These are phyloP conservation scores for Monascus ruber DNA, from an alignment of 2,329 filamentous ascomycete genomes.

Conservation along the genomic window DNA sequence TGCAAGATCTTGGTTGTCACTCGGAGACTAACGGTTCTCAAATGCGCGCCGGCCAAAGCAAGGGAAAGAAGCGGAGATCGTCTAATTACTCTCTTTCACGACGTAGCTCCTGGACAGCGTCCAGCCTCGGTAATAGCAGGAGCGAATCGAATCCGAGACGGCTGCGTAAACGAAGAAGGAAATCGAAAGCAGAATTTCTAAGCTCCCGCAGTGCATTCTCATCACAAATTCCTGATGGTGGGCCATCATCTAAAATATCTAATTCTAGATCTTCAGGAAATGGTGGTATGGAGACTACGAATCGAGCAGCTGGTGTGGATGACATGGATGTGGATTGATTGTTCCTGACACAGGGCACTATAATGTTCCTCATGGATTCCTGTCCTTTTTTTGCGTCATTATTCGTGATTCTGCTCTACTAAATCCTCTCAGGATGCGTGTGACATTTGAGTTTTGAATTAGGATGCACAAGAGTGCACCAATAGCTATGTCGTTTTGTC, in stretches of 20 bases:
- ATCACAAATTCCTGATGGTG: conserved; percentile 9
- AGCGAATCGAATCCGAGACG: conserved; percentile 12
- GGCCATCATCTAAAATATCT: conserved; percentile 9
- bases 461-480: too few species aligned
- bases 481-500: background rate
- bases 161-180: conserved; percentile 14
- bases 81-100: conserved; percentile 4
- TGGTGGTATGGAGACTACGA: conserved; percentile 3
- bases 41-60: conserved; percentile 5
- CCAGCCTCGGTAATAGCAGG: conserved; percentile 6
- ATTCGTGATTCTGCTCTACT: too few species aligned
- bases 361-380: too few species aligned
- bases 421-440: too few species aligned
- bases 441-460: too few species aligned
- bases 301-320: conserved; percentile 10
- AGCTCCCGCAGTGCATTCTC: conserved; percentile 1
- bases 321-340: conserved; percentile 26
- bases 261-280: conserved; percentile 10
- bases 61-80: conserved; percentile 27
- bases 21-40: conserved; percentile 10
- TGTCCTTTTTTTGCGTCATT: too few species aligned
- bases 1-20: conserved; percentile 20
- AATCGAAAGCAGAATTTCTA: conserved; percentile 6
- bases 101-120: background rate
- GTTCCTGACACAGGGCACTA: too few species aligned